Evolutionary conservation across 345 rosid species (phyloP), one percentile per base, ranked within the genome.

Genomic region (Chamaenerion angustifolium): DNA sequence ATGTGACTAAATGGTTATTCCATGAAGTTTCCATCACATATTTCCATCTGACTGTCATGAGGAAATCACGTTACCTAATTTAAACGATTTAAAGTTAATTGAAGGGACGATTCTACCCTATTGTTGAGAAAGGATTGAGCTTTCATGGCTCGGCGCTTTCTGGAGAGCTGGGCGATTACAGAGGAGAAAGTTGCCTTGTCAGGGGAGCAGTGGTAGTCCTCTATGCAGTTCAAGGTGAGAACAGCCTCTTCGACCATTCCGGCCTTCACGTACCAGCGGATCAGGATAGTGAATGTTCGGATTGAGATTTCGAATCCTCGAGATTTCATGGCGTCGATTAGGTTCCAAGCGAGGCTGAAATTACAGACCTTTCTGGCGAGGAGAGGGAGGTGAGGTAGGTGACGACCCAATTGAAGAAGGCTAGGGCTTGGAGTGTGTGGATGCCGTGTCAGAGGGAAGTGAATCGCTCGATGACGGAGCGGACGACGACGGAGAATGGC

Each of bases 361-460:
- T 69, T 76, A 59, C 87, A 57, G n/a, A 80, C 76, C 71, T 92
- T 92, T 16, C 98, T 96, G 0, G 89, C 1, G 87, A 69, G 1
- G 82, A 60, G 14, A 68, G 73, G 12, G 60, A 51, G 49, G 43
- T 68, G 54, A 61, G 67, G 16, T 51, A 74, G 42, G 76, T 43
- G 3, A 79, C 64, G 31, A 77, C 83, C 95, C 95, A 92, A 55
- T 83, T 82, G 88, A 92, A 92, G 73, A 92, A 92, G 0, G 90
- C 67, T 11, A 87, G 68, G 16, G 81, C 55, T 42, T 80, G 93
- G 64, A 45, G 68, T 59, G 87, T 64, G 10, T 95, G 95, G 63
- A 92, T 71, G 17, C 98, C 93, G 45, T 80, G 93, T 61, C 96
- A 93, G 50, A 69, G 78, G 17, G 64, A 50, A 45, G 76, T 74